A percentile compares a stretch with the other conserved stretches of the same genome.
Evolutionary conservation across 306 rosid species (phyloP).

Genomic region (Trichosanthes cucumerina): DNA sequence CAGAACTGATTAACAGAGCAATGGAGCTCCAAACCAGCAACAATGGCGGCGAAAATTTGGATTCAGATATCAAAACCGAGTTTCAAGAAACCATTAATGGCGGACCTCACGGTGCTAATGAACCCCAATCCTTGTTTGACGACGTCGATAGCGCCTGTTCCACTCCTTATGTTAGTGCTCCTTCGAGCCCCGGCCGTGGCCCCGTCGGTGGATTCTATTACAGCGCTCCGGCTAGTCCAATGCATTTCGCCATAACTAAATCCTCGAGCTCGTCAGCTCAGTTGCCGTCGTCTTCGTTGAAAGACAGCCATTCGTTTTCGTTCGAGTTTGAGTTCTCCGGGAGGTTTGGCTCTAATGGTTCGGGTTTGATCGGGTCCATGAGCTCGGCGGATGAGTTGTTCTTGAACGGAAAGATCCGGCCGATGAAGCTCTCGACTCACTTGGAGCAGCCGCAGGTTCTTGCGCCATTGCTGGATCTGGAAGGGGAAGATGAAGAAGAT

Average conservation of each 20-base stretch:
- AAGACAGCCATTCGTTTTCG: slow-evolving; percentile 19
- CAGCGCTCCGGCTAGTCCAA: slow-evolving; percentile 95
- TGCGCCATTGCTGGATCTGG: slow-evolving; percentile 74
- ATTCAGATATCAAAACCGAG: slow-evolving; percentile 11
- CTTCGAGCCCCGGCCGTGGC: slow-evolving; percentile 84
- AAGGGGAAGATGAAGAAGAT: slow-evolving; percentile 27
- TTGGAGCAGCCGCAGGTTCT: slow-evolving; percentile 66
- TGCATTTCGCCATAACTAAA: slow-evolving; percentile 59
- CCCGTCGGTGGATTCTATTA: slow-evolving; percentile 54
- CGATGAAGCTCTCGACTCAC: slow-evolving; percentile 81
- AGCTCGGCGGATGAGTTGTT: slow-evolving; percentile 89
- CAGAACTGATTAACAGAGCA: not conserved
- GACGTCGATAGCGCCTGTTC: slow-evolving; percentile 79
- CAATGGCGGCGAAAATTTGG: slow-evolving; percentile 17
- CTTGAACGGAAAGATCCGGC: slow-evolving; percentile 89
- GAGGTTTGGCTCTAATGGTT: slow-evolving; percentile 38
- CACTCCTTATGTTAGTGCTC: slow-evolving; percentile 90
- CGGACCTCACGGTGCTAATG: slow-evolving; percentile 13
- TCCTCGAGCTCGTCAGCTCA: slow-evolving; percentile 9
- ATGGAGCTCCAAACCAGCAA: slow-evolving; percentile 41
- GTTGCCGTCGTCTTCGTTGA: slow-evolving; percentile 12
- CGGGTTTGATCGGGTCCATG: slow-evolving; percentile 49
- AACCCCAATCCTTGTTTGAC: slow-evolving; percentile 20
- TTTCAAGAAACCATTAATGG: slow-evolving; percentile 21
- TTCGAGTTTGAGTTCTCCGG: slow-evolving; percentile 90